These are phyloP conservation scores for Brassica carinata DNA, from an alignment of 345 rosid species.

Conservation along the genomic window DNA sequence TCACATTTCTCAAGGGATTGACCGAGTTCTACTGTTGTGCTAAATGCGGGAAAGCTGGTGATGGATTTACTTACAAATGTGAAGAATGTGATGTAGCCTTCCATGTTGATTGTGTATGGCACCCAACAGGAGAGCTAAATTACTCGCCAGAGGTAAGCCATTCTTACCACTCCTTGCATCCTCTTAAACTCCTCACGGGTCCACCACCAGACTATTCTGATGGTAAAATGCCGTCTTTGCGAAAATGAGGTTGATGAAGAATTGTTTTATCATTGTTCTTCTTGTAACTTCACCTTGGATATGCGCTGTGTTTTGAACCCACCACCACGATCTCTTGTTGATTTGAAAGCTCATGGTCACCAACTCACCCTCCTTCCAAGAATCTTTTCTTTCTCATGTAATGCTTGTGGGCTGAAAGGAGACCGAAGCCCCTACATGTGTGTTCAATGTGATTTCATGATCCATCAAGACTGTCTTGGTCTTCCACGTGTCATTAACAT, in stretches of 20 bases:
- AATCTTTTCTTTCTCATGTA: not conserved
- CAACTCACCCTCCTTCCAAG: not conserved
- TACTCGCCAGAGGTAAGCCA: not conserved
- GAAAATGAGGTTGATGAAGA: not conserved
- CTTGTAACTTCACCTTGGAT: not conserved
- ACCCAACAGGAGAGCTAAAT: not conserved
- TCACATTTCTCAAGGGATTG: too few species aligned
- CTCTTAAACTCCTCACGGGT: not conserved
- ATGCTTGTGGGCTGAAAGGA: not conserved
- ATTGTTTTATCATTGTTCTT: not conserved
- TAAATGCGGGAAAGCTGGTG: not conserved
- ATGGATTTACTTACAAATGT: not conserved
- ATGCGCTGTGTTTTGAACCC: not conserved
- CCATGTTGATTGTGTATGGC: not conserved
- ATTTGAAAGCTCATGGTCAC: constrained; percentile 2
- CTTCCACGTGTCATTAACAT: not conserved
- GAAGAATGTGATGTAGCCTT: not conserved
- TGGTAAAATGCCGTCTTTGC: constrained; percentile 11
- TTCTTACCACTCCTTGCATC: not conserved
- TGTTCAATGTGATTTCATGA: constrained; percentile 1
- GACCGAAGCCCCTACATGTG: constrained; percentile 16
- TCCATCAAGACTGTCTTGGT: not conserved
- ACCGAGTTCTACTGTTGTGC: not conserved
- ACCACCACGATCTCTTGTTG: not conserved
- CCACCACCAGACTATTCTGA: not conserved